These are phyloP conservation scores for Metroxylon sagu DNA, from an alignment of 176 grass and related monocot genomes.

Conservation along the genomic window DNA sequence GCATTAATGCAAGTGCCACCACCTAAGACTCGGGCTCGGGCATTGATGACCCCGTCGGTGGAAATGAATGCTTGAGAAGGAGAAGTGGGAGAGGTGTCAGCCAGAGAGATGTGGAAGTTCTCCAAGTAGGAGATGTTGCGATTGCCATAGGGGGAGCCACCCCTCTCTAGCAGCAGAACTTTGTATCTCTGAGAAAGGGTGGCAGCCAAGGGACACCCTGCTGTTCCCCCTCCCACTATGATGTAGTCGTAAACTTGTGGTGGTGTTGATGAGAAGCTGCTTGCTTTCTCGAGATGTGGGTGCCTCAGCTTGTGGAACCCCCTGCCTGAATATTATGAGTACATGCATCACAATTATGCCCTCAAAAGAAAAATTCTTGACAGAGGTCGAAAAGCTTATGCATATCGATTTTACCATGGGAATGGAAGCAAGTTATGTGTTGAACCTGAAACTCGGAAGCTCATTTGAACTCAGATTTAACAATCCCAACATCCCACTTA, in stretches of 20 bases:
- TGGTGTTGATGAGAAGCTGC: neutral
- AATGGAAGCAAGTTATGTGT: no score
- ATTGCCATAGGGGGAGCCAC: conserved; percentile 48
- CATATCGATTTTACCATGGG: no score
- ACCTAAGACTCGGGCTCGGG: conserved; percentile 62
- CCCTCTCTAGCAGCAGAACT: conserved; percentile 31
- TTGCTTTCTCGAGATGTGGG: neutral
- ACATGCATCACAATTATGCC: no score
- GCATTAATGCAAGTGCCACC: conserved; percentile 81
- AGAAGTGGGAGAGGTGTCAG: conserved; percentile 46
- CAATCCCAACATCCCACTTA: no score
- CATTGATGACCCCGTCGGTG: conserved; percentile 80
- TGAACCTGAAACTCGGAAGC: no score
- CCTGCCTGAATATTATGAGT: conserved; percentile 10
- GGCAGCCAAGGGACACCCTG: conserved; percentile 19
- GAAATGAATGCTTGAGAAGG: conserved; percentile 63
- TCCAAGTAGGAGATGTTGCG: conserved; percentile 58
- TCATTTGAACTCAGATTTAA: no score
- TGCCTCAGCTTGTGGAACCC: neutral
- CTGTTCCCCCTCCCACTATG: conserved; percentile 8
- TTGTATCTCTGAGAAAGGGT: conserved; percentile 53
- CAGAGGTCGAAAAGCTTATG: no score
- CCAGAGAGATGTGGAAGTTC: conserved; percentile 73
- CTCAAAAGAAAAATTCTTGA: no score
- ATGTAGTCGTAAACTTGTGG: conserved; percentile 4